Evolutionary conservation across 371 early-diverging fungal species (phyloP).

Genomic region (Massospora cicadina): DNA sequence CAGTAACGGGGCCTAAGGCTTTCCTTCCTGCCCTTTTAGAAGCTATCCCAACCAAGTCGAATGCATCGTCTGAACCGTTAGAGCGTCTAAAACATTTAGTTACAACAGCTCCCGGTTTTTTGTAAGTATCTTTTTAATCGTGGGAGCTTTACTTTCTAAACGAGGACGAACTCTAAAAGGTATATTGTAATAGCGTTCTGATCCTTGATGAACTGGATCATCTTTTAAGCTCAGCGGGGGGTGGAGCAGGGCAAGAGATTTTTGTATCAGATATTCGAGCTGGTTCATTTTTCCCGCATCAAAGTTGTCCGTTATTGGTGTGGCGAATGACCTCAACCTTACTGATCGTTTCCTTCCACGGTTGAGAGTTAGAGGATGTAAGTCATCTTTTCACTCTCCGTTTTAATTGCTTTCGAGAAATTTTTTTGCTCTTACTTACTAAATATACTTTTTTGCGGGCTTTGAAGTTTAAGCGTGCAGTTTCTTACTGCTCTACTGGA

Average conservation of each 20-base stretch:
- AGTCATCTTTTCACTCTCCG: slow-evolving; percentile 7
- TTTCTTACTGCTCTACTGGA: too few species aligned
- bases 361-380: slow-evolving; percentile 61
- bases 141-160: neutral
- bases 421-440: too few species aligned
- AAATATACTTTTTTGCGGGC: too few species aligned
- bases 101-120: neutral
- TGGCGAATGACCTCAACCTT: slow-evolving; percentile 87
- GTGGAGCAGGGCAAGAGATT: slow-evolving; percentile 44
- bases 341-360: slow-evolving; percentile 76
- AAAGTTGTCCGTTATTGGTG: slow-evolving; percentile 68
- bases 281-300: slow-evolving; percentile 39
- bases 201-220: slow-evolving; percentile 89
- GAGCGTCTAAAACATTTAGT: neutral
- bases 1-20: neutral
- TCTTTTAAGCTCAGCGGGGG: slow-evolving; percentile 29
- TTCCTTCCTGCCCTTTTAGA: neutral
- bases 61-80: neutral
- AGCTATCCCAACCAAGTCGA: neutral
- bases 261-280: slow-evolving; percentile 79
- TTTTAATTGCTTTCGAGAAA: too few species aligned
- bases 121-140: neutral
- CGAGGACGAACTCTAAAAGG: neutral
- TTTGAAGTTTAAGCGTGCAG: too few species aligned
- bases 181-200: slow-evolving; percentile 29